Conservation (phyloP, 768 basidiomycete genomes). For the Termitomyces eurrhizus region DNA sequence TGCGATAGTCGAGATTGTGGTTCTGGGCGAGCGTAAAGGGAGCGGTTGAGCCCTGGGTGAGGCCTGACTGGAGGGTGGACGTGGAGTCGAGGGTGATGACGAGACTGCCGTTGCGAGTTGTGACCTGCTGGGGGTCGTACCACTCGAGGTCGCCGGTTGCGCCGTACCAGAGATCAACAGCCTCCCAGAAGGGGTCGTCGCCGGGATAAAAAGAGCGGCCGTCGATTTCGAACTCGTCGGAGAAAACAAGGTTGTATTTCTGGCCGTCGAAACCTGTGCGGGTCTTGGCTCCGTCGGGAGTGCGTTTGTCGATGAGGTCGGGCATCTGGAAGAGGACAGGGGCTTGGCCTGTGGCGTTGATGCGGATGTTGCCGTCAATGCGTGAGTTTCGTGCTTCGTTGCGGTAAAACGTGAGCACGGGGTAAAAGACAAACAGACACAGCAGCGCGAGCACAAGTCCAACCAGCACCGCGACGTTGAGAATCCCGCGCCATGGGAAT, state of each 20-base stretch:
- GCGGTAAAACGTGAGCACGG: conserved; percentile 53
- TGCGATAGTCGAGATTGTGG: conserved; percentile 60
- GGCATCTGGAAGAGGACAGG: conserved; percentile 56
- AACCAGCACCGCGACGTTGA: conserved; percentile 69
- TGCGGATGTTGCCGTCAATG: conserved; percentile 59
- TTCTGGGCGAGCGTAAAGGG: conserved; percentile 43
- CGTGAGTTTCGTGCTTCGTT: conserved; percentile 32
- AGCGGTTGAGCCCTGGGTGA: conserved; percentile 37
- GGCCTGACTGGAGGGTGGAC: conserved; percentile 22
- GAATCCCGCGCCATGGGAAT: conserved; percentile 44
- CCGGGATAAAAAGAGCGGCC: conserved; percentile 45
- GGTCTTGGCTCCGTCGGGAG: conserved; percentile 53
- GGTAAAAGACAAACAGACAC: conserved; percentile 78
- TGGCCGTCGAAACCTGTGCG: conserved; percentile 72
- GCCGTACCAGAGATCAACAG: conserved; percentile 69
- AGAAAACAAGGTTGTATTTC: conserved; percentile 63
- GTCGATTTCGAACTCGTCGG: conserved; percentile 63
- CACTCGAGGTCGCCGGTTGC: conserved; percentile 69
- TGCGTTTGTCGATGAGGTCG: conserved; percentile 64
- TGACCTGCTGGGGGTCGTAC: conserved; percentile 68
- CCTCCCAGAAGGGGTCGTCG: conserved; percentile 72
- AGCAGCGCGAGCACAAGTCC: conserved; percentile 60
- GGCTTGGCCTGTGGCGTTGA: conserved; percentile 66
- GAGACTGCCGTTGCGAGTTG: conserved; percentile 61
- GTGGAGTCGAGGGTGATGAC: conserved; percentile 64